Conservation (phyloP, 768 basidiomycete species). For the Clitopilus passeckerianus region DNA sequence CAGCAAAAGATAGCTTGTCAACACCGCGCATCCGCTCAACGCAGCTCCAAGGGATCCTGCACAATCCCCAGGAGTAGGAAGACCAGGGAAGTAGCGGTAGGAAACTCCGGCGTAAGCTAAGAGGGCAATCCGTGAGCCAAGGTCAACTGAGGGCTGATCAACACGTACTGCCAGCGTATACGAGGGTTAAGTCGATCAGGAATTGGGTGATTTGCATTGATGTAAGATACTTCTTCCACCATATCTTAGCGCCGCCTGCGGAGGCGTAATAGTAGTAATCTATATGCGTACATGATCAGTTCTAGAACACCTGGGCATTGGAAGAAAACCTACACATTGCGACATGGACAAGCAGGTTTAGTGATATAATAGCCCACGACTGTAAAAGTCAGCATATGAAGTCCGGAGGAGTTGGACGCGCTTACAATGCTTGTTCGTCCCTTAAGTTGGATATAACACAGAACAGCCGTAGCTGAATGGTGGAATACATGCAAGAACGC, state of each 20-base stretch:
- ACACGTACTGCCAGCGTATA: slow-evolving; percentile 91
- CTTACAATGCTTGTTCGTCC: slow-evolving; percentile 91
- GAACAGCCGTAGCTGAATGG: slow-evolving; percentile 93
- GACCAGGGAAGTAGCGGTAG: slow-evolving; percentile 50
- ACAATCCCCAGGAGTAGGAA: slow-evolving; percentile 74
- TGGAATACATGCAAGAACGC: slow-evolving; percentile 99
- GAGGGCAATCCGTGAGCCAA: not conserved
- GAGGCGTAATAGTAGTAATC: slow-evolving; percentile 99
- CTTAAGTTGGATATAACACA: slow-evolving; percentile 93
- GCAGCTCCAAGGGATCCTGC: slow-evolving; percentile 91
- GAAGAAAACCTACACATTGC: slow-evolving; percentile 83
- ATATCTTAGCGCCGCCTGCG: slow-evolving; percentile 93
- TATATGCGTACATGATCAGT: slow-evolving; percentile 21
- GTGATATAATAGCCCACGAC: slow-evolving; percentile 94
- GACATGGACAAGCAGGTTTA: slow-evolving; percentile 93
- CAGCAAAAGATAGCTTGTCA: slow-evolving; percentile 87
- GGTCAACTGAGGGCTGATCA: slow-evolving; percentile 1
- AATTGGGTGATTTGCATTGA: slow-evolving; percentile 97
- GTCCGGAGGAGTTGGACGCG: slow-evolving; percentile 9
- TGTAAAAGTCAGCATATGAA: slow-evolving; percentile 23
- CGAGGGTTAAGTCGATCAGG: slow-evolving; percentile 82
- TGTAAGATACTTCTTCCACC: slow-evolving; percentile 99
- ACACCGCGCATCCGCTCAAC: slow-evolving; percentile 79
- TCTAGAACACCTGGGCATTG: not conserved
- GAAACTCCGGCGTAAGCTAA: slow-evolving; percentile 81